Percentiles rank a stretch among this genome's conserved stretches.
These are phyloP conservation scores for Colletotrichum brevisporum DNA, from an alignment of 2,329 filamentous ascomycete genomes.

Conservation along the genomic window DNA sequence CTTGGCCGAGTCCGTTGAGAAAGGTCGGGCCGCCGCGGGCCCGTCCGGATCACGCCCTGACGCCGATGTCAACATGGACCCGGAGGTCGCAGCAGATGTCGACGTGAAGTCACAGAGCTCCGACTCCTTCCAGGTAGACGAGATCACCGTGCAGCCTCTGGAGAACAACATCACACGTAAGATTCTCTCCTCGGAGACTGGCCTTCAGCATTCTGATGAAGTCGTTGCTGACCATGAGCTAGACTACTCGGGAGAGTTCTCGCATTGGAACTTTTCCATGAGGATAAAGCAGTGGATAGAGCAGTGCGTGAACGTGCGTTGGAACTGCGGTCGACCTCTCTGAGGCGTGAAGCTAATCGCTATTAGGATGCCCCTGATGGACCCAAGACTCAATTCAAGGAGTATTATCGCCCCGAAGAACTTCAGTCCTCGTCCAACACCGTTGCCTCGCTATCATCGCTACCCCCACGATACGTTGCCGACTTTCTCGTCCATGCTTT, in stretches of 20 bases:
- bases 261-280: conserved; percentile 68
- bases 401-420: conserved; percentile 62
- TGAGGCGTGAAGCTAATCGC: neutral
- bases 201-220: neutral
- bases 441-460: conserved; percentile 54
- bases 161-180: conserved; percentile 58
- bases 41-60: conserved; percentile 1
- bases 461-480: conserved; percentile 62
- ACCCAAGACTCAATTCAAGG: conserved; percentile 48
- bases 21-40: conserved; percentile 41
- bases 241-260: conserved; percentile 68
- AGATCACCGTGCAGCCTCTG: conserved; percentile 56
- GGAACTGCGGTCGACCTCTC: conserved; percentile 7
- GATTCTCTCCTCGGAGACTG: conserved; percentile 31
- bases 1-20: conserved; percentile 59
- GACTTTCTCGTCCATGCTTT: conserved; percentile 62
- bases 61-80: conserved; percentile 4
- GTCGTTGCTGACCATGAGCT: conserved; percentile 12
- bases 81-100: conserved; percentile 14
- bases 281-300: conserved; percentile 65
- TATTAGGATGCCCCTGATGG: conserved; percentile 33
- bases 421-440: conserved; percentile 58
- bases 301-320: conserved; percentile 52
- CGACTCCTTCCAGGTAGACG: conserved; percentile 33
- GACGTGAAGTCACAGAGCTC: conserved; percentile 33